Evolutionary conservation across 352 stramenopile species (phyloP), one percentile per base, ranked within the genome.

Genomic region (Globisporangium cederbergense): DNA sequence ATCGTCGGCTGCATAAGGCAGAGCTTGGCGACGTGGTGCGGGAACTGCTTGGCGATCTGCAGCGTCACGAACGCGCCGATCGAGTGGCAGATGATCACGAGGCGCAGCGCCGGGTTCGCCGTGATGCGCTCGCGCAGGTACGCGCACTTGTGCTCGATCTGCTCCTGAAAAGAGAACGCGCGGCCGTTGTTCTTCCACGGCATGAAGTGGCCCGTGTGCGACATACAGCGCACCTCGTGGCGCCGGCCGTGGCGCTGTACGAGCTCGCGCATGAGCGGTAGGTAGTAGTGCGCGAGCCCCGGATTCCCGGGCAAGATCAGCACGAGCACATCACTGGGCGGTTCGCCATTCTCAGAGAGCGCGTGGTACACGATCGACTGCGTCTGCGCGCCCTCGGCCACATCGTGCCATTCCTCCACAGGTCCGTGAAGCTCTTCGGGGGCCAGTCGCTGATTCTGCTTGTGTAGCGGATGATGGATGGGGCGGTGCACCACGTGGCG

Each of bases 1-100:
- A 92, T 79, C 14, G 79, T 83, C 2, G 83, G 83, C 61, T 90
- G 81, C 78, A 92, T 88, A 22, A 90, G 59, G 57, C 89, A 82
- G 13, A 89, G 49, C 71, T 79, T 88, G 47, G 65, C 73, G 46
- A 90, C 70, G 28, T 77, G 76, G 46, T 81, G 58, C 18, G 79
- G 81, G 67, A 84, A 92, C 34, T 67, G 64, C 52, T 70, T 57
- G 4, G 82, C 74, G 52, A 92, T 72, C 30, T 89, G 66, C 38
- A 92, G 69, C 16, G 71, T 64, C 6, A 92, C 67, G 61, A 78
- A 84, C 36, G 70, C 67, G 32, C 83, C 83, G 45, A 92, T 90
- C 6, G 81, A 92, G 63, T 92, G 83, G 30, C 76, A 78, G 60
- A 90, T 77, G 30, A 92, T 43, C 34, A 90, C 70, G 34, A 89